Conservation (phyloP, 257 asterid species). For the Agastache rugosa region DNA sequence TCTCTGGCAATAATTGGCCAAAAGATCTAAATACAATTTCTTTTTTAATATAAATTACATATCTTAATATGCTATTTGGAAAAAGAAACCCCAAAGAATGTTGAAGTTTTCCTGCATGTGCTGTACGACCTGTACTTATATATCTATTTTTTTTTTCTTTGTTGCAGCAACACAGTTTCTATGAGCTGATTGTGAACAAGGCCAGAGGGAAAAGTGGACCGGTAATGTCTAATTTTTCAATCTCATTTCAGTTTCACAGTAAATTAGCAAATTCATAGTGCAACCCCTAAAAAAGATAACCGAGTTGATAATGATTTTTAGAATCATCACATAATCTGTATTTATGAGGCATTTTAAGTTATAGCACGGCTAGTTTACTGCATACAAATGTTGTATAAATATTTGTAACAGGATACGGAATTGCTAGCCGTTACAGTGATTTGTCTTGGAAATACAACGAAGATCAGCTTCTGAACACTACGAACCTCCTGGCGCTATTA, state of each 20-base stretch:
- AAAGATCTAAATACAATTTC: conserved; percentile 1
- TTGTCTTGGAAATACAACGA: neutral
- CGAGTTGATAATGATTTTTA: neutral
- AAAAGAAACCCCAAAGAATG: neutral
- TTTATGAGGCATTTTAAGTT: neutral
- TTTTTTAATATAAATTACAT: neutral
- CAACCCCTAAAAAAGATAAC: conserved; percentile 7
- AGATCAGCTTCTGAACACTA: neutral
- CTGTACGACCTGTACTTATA: conserved; percentile 16
- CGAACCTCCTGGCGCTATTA: neutral
- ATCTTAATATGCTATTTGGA: neutral
- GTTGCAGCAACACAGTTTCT: conserved; percentile 94
- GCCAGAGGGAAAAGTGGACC: conserved; percentile 99
- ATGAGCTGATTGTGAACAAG: conserved; percentile 94
- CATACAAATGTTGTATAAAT: conserved; percentile 20
- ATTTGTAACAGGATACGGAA: neutral
- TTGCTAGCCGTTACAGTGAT: neutral
- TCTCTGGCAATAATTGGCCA: neutral
- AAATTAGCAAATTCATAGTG: neutral
- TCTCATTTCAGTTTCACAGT: conserved; percentile 38
- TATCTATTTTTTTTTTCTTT: conserved; percentile 21
- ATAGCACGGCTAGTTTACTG: neutral
- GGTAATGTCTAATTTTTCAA: conserved; percentile 57
- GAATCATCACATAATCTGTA: neutral
- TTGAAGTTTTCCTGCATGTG: conserved; percentile 19